phyloP scores from a whole-genome alignment of 2,329 filamentous ascomycete species.

The Venturia pyrina region DNA sequence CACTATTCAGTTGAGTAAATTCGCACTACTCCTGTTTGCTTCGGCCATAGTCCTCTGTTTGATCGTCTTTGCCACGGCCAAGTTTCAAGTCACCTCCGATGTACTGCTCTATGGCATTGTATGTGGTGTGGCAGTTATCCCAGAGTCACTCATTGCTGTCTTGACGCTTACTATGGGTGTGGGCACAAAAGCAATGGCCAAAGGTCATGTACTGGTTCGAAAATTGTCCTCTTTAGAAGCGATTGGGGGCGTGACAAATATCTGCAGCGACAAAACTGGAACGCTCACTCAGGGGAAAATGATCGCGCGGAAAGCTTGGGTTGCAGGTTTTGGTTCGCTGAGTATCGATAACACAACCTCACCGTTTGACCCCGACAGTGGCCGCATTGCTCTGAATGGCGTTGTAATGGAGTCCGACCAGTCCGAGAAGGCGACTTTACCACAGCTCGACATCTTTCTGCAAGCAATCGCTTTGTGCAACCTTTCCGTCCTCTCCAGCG shows the following conservation, averaged over 20 bases:
- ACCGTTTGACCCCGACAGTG: conserved; percentile 42
- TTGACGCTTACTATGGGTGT: conserved; percentile 54
- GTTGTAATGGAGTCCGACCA: conserved; percentile 19
- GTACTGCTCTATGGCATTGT: conserved; percentile 39
- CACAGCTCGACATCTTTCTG: conserved; percentile 22
- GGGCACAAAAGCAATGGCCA: conserved; percentile 32
- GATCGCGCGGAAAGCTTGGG: conserved; percentile 28
- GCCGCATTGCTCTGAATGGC: conserved; percentile 18
- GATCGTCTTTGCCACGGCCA: conserved; percentile 57
- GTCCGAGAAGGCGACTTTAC: conserved; percentile 17
- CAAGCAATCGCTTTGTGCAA: conserved; percentile 30
- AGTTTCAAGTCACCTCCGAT: conserved; percentile 30
- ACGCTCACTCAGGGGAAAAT: conserved; percentile 32
- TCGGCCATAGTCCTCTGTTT: conserved; percentile 62
- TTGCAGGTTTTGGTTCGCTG: conserved; percentile 40
- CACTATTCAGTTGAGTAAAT: conserved; percentile 75
- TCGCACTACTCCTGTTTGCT: conserved; percentile 70
- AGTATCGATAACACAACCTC: conserved; percentile 40
- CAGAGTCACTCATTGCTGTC: conserved; percentile 50
- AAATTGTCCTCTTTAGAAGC: conserved; percentile 30
- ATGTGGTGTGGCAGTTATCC: conserved; percentile 37
- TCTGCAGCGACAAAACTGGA: conserved; percentile 32
- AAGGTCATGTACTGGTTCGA: conserved; percentile 30
- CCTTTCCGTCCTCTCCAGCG: conserved; percentile 23
- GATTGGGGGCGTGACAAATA: conserved; percentile 31